phyloP scores from a whole-genome alignment of 805 yeast genomes.

The Candida pseudofarinosa region DNA sequence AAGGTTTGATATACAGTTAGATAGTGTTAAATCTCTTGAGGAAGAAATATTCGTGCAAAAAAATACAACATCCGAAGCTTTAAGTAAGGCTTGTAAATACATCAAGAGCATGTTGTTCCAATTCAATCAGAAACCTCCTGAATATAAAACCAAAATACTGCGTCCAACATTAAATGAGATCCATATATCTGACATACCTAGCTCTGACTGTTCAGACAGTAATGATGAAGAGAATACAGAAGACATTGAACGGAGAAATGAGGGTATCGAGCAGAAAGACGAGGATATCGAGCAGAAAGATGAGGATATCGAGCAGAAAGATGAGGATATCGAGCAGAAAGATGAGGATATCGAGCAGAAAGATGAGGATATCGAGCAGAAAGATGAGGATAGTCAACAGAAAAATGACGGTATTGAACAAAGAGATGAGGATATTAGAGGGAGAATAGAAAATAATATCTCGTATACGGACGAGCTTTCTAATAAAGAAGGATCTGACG shows the following conservation, averaged over 20 bases:
- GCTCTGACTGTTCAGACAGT: slow-evolving; percentile 1
- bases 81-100: slow-evolving; percentile 8
- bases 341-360: slow-evolving; percentile 3
- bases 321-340: slow-evolving; percentile 9
- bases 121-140: background rate
- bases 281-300: slow-evolving; percentile 12
- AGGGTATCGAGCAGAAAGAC: slow-evolving; percentile 14
- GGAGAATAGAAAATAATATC: background rate
- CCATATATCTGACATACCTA: slow-evolving; percentile 8
- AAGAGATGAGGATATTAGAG: slow-evolving; percentile 13
- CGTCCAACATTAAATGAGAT: slow-evolving; percentile 2
- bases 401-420: slow-evolving; percentile 16
- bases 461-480: slow-evolving; percentile 2
- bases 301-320: slow-evolving; percentile 13
- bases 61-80: background rate
- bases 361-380: slow-evolving; percentile 7
- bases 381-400: slow-evolving; percentile 9
- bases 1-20: slow-evolving; percentile 20
- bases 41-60: slow-evolving; percentile 9
- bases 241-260: background rate
- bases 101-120: background rate
- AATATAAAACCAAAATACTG: slow-evolving; percentile 2
- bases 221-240: slow-evolving; percentile 6
- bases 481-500: slow-evolving; percentile 2
- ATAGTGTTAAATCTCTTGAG: slow-evolving; percentile 18